Conservation (phyloP, 2,329 filamentous ascomycete species). For the Colletotrichum caudatum region DNA sequence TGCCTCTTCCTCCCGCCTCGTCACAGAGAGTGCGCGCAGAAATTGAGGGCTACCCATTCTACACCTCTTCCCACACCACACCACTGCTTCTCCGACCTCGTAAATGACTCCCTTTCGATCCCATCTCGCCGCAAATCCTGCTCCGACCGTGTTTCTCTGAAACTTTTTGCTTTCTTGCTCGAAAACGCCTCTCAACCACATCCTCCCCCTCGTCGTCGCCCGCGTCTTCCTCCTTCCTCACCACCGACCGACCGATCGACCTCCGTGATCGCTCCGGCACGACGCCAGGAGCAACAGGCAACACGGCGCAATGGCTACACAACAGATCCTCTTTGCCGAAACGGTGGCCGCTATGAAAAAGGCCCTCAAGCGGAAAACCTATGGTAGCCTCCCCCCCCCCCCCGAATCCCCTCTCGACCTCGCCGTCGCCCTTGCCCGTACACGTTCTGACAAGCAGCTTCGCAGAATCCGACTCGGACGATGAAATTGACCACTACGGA, state of each 20-base stretch:
- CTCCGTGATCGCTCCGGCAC: constrained; percentile 31
- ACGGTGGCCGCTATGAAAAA: constrained; percentile 77
- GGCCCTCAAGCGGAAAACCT: constrained; percentile 72
- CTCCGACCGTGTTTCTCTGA: background rate
- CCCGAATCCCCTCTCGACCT: background rate
- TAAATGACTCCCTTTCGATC: constrained; percentile 32
- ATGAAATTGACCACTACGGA: constrained; percentile 74
- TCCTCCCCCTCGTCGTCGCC: constrained; percentile 5
- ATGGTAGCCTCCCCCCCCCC: constrained; percentile 58
- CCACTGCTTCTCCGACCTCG: constrained; percentile 1
- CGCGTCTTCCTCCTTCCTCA: constrained; percentile 16
- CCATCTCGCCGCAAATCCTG: constrained; percentile 5
- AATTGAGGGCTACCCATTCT: constrained; percentile 40
- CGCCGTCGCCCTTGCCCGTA: background rate
- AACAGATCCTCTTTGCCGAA: constrained; percentile 73
- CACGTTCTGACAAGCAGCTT: constrained; percentile 29
- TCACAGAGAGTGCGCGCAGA: constrained; percentile 42
- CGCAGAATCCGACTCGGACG: constrained; percentile 82
- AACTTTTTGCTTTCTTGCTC: constrained; percentile 1
- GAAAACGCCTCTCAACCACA: constrained; percentile 1
- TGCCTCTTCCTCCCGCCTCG: constrained; percentile 42
- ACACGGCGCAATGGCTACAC: constrained; percentile 55
- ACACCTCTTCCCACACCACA: constrained; percentile 33
- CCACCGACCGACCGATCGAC: constrained; percentile 18
- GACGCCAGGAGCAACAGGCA: constrained; percentile 22